Base-by-base conservation (phyloP, 345 rosid species). In the Jatropha curcas region DNA sequence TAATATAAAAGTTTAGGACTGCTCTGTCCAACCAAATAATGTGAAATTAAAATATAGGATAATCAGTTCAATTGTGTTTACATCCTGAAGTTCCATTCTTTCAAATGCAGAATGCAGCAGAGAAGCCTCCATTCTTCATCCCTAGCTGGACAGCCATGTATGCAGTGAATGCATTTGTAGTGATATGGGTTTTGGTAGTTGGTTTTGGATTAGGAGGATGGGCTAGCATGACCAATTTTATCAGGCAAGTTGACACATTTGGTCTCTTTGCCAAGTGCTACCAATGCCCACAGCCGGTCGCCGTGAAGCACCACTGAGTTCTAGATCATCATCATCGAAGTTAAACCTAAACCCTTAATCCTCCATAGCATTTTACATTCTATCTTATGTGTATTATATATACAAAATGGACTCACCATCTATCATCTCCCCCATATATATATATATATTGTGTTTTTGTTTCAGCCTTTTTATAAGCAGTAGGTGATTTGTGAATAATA, bases 231-330 rank as follows among this genome's bases (percentile, higher is more conserved):
- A n/a, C 80, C 63, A 77, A 77, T 71, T 92, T 92, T 83, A 82
- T 92, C 76, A 84, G 50, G 61, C 95, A 92, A 56, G 92, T 92
- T 16, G 87, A 90, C 76, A 88, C 90, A n/a, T 92, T 92, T 24
- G 95, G 95, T 0, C 95, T 92, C 35, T 90, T 90, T 62, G 93
- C 93, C n/a, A 90, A 90, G 82, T 92, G 97, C 80, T 92, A 92
- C 83, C 97, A 90, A 60, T 92, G 97, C 75, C 86, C 90, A 6
- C 77, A 82, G 0, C 67, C 87, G 1, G 37, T 70, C 5, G 62
- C 77, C 12, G 67, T 77, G 0, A 65, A 76, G 10, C 85, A 80
- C 64, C 85, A 80, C 28, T 86, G 81, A 88, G 50, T 50, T 37
- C 0, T n/a, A 31, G 48, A 2, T 51, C 57, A n/a, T 19, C 43